Evolutionary conservation across 495 filamentous ascomycete genomes (phyloP), one percentile per base, ranked within the genome.

Genomic region (Podospora pseudoanserina): DNA sequence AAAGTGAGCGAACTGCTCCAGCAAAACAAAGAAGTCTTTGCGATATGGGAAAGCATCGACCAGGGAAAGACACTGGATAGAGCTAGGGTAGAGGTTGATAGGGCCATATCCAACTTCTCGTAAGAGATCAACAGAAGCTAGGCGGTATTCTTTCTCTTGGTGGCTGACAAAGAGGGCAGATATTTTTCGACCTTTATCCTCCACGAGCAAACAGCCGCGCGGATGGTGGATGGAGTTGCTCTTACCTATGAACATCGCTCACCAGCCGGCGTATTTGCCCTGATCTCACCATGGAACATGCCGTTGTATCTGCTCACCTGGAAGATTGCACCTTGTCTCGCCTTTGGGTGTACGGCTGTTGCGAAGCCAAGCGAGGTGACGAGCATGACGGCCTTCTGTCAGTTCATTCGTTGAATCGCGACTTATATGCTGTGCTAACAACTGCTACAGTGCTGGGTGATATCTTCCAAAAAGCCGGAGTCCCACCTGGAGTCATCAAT

Each of bases 401-500:
- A 79, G 82, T 60, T 81, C 81, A 70, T 83, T 54, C 11, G 1
- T 58, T 28, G 56, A 19, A 7, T 59, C 9, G 7, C 11, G 1
- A 7, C 0, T 9, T 2, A 4, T 62, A 28, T 5, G 6, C 18
- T 4, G 6, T 62, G 23, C 7, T 23, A 62, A 13, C 3, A 11
- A 0, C 39, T 27, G 7, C 16, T 83, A 66, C 80, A 85, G 70
- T 88, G 1, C 28, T 76, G 11, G 39, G 61, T 6, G 16, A 49
- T 2, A 27, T 76, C 9, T 65, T 82, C 83, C 70, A 71, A 78
- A 72, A 81, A 28, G 85, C 85, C 1, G 81, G 80, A 0, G 71
- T 88, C 30, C 86, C 85, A 0, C 71, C 81, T 11, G 86, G 85
- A 0, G 84, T 86, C 4, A 71, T 88, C 20, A 83, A 83, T 70